phyloP scores from a whole-genome alignment of 106 monocot species.

The Gastrodia elata region DNA sequence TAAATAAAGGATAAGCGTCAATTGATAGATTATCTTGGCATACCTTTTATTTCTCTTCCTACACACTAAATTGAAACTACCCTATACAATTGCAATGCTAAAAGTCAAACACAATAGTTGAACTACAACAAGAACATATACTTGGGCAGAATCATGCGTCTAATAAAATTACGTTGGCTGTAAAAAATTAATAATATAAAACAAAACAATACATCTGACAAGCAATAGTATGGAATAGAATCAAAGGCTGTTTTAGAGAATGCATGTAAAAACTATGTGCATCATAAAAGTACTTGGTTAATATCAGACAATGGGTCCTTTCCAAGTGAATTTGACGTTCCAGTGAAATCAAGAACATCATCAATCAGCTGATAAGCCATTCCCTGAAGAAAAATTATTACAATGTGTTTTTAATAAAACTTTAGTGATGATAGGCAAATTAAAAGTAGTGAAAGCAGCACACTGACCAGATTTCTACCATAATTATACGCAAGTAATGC shows the following conservation, averaged over 20 bases:
- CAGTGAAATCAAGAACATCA: constrained; percentile 78
- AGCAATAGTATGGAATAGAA: neutral
- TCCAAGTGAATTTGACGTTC: constrained; percentile 48
- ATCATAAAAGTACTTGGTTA: constrained; percentile 38
- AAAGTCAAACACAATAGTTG: neutral
- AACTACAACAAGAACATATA: neutral
- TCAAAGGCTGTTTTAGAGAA: neutral
- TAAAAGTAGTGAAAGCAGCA: neutral
- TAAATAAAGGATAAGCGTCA: constrained; percentile 10
- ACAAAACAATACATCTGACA: neutral
- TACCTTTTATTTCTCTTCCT: neutral
- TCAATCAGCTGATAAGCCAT: constrained; percentile 69
- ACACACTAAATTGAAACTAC: neutral
- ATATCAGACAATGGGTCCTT: constrained; percentile 68
- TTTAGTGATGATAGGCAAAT: neutral
- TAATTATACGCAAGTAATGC: constrained; percentile 69
- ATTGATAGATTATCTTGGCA: neutral
- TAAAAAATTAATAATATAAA: neutral
- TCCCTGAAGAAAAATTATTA: constrained; percentile 29
- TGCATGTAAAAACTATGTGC: neutral
- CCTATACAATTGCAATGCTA: neutral
- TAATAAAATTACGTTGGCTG: neutral
- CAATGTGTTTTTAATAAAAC: neutral
- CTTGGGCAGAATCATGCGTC: neutral
- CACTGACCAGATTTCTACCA: constrained; percentile 71